Evolutionary conservation across 148 eudicot species (phyloP), one percentile per base, ranked within the genome.

Genomic region (Rhododendron kiyosumense): DNA sequence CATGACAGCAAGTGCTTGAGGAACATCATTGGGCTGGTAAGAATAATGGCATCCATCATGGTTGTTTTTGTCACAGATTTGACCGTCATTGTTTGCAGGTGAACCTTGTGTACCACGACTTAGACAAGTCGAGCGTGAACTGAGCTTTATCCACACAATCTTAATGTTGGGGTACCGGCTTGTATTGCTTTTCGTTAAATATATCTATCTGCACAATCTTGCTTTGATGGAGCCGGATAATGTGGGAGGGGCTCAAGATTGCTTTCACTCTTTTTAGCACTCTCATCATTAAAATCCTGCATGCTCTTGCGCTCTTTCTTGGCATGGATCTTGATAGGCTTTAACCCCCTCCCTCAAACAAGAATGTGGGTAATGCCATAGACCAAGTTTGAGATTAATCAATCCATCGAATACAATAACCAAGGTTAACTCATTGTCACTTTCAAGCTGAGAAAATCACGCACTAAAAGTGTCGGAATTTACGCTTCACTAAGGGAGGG

Each of bases 341-440:
- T 54, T 54, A 54, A 54, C 18, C 18, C 61, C 61, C 22, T 54
- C 61, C 22, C 61, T 17, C 61, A 17, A 17, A 4, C 61, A 4
- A 18, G 61, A 54, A 24, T 18, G 61, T 17, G 61, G 61, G 61
- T 54, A 17, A 54, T 17, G 7, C 61, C 24, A 4, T 54, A 54
- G 61, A 54, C 61, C 61, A 17, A 54, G 61, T 54, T 84, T 51
- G 61, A 84, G 26, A 18, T 75, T 84, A 17, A 17, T 11, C n/a
- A 84, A 22, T 7, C 61, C 61, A 1, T 51, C 30, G 30, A 75
- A 84, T 32, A 17, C 15, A 28, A 14, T 26, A 4, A 52, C 74
- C 86, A 76, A 24, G 69, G 48, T 36, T 36, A 84, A 84, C 7
- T 76, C 51, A 75, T 30, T 6, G 81, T 84, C 24, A 84, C 43